A percentile compares a stretch with the other conserved stretches of the same genome.
phyloP scores from a whole-genome alignment of 2,329 filamentous ascomycete species.

The Huntiella decipiens region DNA sequence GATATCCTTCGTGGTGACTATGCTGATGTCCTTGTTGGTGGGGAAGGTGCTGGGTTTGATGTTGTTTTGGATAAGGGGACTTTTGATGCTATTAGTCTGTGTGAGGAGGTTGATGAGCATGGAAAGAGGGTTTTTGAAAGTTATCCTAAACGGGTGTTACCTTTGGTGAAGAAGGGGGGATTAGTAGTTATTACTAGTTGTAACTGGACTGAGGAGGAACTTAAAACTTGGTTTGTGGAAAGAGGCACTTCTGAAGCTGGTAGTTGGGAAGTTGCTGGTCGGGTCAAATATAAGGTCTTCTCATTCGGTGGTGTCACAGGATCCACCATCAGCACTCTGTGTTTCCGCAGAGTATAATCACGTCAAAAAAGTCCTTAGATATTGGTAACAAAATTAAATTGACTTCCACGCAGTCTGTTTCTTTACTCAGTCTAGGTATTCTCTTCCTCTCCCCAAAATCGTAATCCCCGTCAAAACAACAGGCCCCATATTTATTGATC shows the following conservation, averaged over 20 bases:
- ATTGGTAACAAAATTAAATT: neutral
- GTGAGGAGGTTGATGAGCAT: conserved; percentile 29
- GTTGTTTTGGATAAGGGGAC: conserved; percentile 95
- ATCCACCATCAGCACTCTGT: conserved; percentile 73
- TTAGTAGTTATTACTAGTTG: conserved; percentile 81
- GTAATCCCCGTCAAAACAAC: neutral
- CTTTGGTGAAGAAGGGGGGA: conserved; percentile 50
- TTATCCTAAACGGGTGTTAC: conserved; percentile 51
- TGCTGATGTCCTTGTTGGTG: conserved; percentile 17
- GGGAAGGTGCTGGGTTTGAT: conserved; percentile 46
- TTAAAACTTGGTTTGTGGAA: conserved; percentile 56
- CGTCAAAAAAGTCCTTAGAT: neutral
- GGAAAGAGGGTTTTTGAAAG: conserved; percentile 50
- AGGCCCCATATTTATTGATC: conserved; percentile 27
- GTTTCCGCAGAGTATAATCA: conserved; percentile 39
- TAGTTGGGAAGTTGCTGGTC: conserved; percentile 40
- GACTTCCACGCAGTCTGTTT: too few species aligned
- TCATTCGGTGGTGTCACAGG: conserved; percentile 78
- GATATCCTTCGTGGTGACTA: conserved; percentile 35
- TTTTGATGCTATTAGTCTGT: conserved; percentile 84
- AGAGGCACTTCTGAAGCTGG: conserved; percentile 15
- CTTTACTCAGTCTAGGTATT: conserved; percentile 3
- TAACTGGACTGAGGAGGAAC: conserved; percentile 90
- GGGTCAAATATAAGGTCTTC: conserved; percentile 69
- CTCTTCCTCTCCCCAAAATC: neutral